Percentiles rank a stretch among this genome's conserved stretches.
phyloP scores from a whole-genome alignment of 345 rosid genomes.

The Cardiospermum halicacabum region DNA sequence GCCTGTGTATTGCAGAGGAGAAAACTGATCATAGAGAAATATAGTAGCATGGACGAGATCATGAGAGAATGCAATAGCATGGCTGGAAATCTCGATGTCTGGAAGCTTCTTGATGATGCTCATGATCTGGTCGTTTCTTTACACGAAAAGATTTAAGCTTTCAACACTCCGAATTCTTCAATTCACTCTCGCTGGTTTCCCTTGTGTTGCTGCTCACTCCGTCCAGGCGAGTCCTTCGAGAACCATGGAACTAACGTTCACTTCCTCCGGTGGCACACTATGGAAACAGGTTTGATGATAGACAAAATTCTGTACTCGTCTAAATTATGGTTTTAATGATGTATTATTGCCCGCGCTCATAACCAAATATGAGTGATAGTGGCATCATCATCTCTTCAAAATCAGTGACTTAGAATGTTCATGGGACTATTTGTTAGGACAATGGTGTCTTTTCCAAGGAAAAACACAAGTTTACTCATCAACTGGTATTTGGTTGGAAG shows the following conservation, averaged over 20 bases:
- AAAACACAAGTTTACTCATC: too few species aligned
- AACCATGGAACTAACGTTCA: constrained; percentile 10
- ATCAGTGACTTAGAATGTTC: constrained; percentile 6
- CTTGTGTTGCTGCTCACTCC: not conserved
- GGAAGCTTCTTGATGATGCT: constrained; percentile 97
- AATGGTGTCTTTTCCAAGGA: too few species aligned
- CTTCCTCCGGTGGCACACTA: not conserved
- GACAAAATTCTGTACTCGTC: constrained; percentile 12
- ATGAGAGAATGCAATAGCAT: constrained; percentile 90
- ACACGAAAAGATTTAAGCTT: constrained; percentile 62
- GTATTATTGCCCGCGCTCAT: constrained; percentile 26
- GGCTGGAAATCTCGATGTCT: constrained; percentile 85
- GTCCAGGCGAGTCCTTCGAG: constrained; percentile 13
- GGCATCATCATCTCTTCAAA: constrained; percentile 10
- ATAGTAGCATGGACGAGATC: constrained; percentile 93
- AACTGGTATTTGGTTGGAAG: too few species aligned
- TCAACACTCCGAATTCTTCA: not conserved
- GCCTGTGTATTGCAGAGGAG: constrained; percentile 95
- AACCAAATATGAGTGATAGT: constrained; percentile 13
- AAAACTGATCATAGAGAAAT: constrained; percentile 81
- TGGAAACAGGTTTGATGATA: constrained; percentile 9
- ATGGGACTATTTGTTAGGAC: too few species aligned
- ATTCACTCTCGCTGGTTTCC: not conserved
- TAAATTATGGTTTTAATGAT: constrained; percentile 6
- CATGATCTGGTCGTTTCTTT: constrained; percentile 82